phyloP scores from a whole-genome alignment of 306 rosid genomes.

The Cucurbita moschata region DNA sequence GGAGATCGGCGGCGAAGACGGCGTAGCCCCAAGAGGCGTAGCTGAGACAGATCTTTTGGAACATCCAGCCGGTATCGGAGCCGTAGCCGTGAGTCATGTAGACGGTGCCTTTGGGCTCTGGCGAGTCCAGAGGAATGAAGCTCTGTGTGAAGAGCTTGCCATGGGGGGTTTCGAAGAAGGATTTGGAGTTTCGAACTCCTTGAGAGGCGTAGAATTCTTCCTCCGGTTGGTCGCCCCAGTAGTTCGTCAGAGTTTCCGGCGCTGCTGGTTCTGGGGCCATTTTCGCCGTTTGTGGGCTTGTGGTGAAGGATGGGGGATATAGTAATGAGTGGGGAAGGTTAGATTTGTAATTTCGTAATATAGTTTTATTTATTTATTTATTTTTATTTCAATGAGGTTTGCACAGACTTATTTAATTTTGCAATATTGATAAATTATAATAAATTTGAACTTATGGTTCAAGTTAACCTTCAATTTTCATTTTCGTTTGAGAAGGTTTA shows the following conservation, averaged over 20 bases:
- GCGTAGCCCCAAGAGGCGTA: conserved; percentile 86
- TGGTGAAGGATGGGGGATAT: neutral
- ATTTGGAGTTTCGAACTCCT: conserved; percentile 57
- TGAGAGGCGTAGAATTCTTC: conserved; percentile 84
- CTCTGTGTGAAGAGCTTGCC: conserved; percentile 68
- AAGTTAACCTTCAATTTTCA: no score
- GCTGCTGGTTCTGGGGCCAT: neutral
- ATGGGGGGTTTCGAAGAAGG: conserved; percentile 53
- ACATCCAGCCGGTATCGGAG: conserved; percentile 96
- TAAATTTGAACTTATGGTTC: no score
- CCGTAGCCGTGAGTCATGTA: conserved; percentile 93
- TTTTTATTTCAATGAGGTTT: no score
- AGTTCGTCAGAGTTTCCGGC: conserved; percentile 37
- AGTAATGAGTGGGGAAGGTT: neutral
- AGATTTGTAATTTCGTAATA: neutral
- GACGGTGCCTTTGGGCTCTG: conserved; percentile 47
- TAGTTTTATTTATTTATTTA: neutral
- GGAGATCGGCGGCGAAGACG: conserved; percentile 85
- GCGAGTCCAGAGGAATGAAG: conserved; percentile 42
- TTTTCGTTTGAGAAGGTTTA: no score
- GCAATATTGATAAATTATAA: no score
- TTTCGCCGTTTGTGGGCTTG: neutral
- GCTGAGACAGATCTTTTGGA: conserved; percentile 74
- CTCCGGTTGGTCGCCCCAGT: conserved; percentile 73
- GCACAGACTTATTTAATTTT: no score